A percentile compares a stretch with the other conserved stretches of the same genome.
These are phyloP conservation scores for Plantago major DNA, from an alignment of 257 asterid species.

Conservation along the genomic window DNA sequence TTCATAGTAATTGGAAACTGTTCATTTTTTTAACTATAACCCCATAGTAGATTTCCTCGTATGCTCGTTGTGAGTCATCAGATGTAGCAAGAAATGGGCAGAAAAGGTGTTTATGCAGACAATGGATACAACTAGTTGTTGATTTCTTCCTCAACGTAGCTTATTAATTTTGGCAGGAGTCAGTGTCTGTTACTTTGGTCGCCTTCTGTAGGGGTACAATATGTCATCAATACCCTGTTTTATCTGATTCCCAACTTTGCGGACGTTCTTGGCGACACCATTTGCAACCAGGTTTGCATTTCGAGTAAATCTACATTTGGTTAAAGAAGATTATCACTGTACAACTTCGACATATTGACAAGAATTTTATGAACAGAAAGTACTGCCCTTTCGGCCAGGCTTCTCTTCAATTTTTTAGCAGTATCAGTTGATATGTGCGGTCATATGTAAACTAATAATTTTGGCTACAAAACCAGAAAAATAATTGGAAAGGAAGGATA, in stretches of 20 bases:
- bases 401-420: no score
- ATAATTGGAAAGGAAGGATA: conserved; percentile 6
- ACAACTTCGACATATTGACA: background rate
- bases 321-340: background rate
- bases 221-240: conserved; percentile 53
- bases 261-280: conserved; percentile 67
- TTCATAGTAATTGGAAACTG: background rate
- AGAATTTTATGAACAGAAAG: background rate
- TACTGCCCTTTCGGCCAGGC: no score
- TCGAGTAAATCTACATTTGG: conserved; percentile 49
- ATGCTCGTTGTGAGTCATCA: background rate
- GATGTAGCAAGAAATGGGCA: background rate
- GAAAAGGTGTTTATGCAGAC: conserved; percentile 2
- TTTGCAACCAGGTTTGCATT: conserved; percentile 76
- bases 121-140: background rate
- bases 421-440: no score
- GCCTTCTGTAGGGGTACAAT: conserved; percentile 51
- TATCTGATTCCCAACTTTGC: conserved; percentile 63
- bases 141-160: conserved; percentile 16
- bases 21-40: background rate
- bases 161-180: conserved; percentile 13
- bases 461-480: background rate
- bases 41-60: background rate
- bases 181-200: conserved; percentile 45
- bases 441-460: background rate